Base-by-base conservation (phyloP, 2,329 filamentous ascomycete genomes). In the Trichoderma sp. region DNA sequence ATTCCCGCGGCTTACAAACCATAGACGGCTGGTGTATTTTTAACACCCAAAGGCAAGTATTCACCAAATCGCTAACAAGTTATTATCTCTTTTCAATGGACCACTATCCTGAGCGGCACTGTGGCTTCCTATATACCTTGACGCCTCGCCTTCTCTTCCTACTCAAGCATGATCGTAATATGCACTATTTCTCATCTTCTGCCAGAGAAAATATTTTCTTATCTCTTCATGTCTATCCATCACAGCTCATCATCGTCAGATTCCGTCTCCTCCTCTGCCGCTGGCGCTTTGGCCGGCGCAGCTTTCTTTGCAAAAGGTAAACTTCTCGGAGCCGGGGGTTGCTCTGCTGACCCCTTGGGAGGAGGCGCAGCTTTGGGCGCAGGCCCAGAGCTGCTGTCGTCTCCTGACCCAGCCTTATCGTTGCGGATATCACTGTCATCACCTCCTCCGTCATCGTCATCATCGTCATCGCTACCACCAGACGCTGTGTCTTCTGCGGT, bases 191-290 rank as follows among this genome's bases (percentile, higher is more conserved):
- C 18, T 57, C 39, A 43, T 43, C 3, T 43, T n/a, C 18, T n/a
- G 18, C 28, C 6, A 15, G 53, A 28, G 26, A 28, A 15, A 26
- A 30, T 3, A 11, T 5, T 57, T 39, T 14, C n/a, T 8, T 15
- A 8, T 15, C 21, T 57, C 32, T 32, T 28, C 32, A n/a, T 28
- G 15, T 5, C 28, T 26, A 15, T 57, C 26, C 9, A 39, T 15
- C 77, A 89, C 71, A 89, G 74, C 76, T 89, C 87, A 75, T 89
- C 87, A 75, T 89, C 87, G 73, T 88, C 87, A 0, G 86, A 87
- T n/a, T 86, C 86, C 0, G 86, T 87, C 69, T 88, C 86, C 62
- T 83, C 85, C 18, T 77, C 81, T 11, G 76, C 39, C 14, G 66
- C 64, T 6, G 74, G 74, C 9, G 77, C 57, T 74, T 78, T 56